Conservation (phyloP, 257 asterid genomes). For the Handroanthus guayacan region DNA sequence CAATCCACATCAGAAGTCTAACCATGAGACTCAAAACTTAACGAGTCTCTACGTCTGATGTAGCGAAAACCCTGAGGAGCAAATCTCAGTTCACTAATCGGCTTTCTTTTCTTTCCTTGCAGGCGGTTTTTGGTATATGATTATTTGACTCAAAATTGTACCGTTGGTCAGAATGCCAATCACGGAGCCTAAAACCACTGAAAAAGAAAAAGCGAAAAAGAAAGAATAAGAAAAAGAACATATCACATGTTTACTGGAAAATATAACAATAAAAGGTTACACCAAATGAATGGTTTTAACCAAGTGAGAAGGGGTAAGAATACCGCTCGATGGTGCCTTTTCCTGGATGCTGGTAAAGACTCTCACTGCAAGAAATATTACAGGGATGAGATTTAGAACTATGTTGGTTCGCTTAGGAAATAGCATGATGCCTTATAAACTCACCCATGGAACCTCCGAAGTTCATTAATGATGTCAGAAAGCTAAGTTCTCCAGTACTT, state of each 20-base stretch:
- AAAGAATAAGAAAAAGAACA: constrained; percentile 28
- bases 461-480: constrained; percentile 88
- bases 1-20: not conserved
- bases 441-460: constrained; percentile 89
- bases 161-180: constrained; percentile 85
- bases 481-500: constrained; percentile 97
- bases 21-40: not conserved
- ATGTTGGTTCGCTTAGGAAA: not conserved
- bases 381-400: constrained; percentile 11
- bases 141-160: constrained; percentile 83
- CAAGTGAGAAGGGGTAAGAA: constrained; percentile 24
- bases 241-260: constrained; percentile 7
- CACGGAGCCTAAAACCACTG: constrained; percentile 86
- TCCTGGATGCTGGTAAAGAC: constrained; percentile 96
- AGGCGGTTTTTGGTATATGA: constrained; percentile 62
- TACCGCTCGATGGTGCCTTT: constrained; percentile 94
- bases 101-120: constrained; percentile 81
- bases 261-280: not conserved
- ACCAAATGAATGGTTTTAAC: not conserved
- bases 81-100: constrained; percentile 50
- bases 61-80: not conserved
- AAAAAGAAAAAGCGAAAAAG: constrained; percentile 23
- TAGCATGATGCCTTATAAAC: constrained; percentile 33
- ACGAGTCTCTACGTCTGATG: not conserved
- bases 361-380: constrained; percentile 65